Percentiles rank a stretch among this genome's conserved stretches.
phyloP scores from a whole-genome alignment of 352 stramenopile species.

The Pythium myriotylum region DNA sequence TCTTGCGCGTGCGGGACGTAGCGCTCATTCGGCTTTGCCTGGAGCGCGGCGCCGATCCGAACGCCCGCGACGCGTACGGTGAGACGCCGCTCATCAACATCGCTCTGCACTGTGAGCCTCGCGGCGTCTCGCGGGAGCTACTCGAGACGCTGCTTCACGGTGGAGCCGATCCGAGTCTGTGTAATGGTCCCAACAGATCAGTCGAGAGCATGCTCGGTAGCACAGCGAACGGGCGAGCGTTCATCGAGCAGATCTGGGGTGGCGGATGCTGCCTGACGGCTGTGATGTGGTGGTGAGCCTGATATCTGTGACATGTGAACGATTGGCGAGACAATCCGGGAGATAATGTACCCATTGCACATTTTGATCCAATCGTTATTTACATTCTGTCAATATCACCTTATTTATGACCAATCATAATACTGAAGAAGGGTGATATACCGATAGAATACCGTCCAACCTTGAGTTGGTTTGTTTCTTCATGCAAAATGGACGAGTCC shows the following conservation, averaged over 20 bases:
- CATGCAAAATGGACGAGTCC: no score
- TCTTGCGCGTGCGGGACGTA: neutral
- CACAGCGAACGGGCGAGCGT: neutral
- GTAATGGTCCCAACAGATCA: neutral
- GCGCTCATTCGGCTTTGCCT: constrained; percentile 5
- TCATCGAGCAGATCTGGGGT: neutral
- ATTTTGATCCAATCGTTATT: no score
- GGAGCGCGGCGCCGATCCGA: constrained; percentile 19
- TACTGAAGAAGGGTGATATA: no score
- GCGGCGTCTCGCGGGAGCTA: neutral
- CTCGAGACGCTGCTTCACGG: neutral
- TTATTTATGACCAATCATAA: no score
- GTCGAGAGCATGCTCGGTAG: neutral
- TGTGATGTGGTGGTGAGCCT: no score
- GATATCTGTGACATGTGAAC: no score
- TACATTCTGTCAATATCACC: no score
- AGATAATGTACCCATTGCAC: no score
- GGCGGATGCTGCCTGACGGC: neutral
- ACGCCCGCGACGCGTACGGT: constrained; percentile 4
- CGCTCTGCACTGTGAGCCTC: neutral
- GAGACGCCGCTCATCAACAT: constrained; percentile 7
- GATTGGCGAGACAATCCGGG: no score
- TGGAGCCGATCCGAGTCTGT: constrained; percentile 2
- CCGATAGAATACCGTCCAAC: no score
- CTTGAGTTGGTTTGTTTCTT: no score